Evolutionary conservation across 805 yeast species (phyloP).

Genomic region (Starmerella davenportii): DNA sequence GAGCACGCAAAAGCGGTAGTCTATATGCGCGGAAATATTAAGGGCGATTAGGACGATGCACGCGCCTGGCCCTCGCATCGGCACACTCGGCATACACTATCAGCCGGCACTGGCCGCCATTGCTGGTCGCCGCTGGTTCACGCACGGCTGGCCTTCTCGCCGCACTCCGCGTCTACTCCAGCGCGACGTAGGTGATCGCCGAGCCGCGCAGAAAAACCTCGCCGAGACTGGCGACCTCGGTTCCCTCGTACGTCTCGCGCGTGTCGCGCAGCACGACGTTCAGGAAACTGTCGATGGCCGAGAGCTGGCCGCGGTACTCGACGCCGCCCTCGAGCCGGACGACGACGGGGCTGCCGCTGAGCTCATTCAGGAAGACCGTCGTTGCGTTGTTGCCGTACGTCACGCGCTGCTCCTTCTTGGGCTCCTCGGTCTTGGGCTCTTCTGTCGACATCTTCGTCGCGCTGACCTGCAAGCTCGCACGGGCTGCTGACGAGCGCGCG

Average conservation of each 20-base stretch:
- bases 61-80: no score
- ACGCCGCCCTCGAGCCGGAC: constrained; percentile 80
- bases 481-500: no score
- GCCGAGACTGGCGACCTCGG: constrained; percentile 37
- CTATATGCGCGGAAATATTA: no score
- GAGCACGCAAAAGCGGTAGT: no score
- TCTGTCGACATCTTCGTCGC: no score
- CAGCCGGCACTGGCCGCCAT: no score
- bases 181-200: constrained; percentile 28
- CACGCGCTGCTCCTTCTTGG: not conserved
- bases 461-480: no score
- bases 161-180: constrained; percentile 15
- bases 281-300: constrained; percentile 93
- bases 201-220: constrained; percentile 81
- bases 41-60: no score
- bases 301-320: constrained; percentile 58
- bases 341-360: constrained; percentile 61
- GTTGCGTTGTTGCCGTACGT: constrained; percentile 17
- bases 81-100: no score
- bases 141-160: no score
- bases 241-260: constrained; percentile 40
- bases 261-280: constrained; percentile 74
- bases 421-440: not conserved
- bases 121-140: no score
- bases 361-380: constrained; percentile 43